Evolutionary conservation across 345 rosid genomes (phyloP).

Genomic region (Dipteronia sinensis): DNA sequence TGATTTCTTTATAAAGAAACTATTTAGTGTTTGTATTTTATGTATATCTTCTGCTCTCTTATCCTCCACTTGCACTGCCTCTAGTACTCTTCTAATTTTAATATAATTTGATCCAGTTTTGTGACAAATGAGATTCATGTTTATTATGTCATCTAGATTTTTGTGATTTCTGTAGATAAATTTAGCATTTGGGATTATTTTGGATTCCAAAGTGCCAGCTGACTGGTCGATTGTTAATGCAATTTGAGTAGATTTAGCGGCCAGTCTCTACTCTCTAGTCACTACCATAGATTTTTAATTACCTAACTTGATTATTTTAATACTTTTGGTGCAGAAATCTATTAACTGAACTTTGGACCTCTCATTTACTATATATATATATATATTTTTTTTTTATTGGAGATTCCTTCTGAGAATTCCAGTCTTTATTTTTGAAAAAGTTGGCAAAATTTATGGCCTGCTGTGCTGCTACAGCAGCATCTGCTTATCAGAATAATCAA

Average conservation of each 20-base stretch:
- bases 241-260: slow-evolving; percentile 11
- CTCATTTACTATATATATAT: neutral
- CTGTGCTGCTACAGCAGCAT: neutral
- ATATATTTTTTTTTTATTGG: neutral
- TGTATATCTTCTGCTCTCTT: neutral
- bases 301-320: neutral
- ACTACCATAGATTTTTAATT: neutral
- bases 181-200: neutral
- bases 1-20: neutral
- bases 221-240: slow-evolving; percentile 7
- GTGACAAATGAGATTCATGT: neutral
- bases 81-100: neutral
- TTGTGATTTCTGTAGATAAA: neutral
- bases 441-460: neutral
- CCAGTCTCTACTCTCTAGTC: neutral
- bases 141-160: neutral
- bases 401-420: slow-evolving; percentile 9
- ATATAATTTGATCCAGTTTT: neutral
- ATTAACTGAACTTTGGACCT: slow-evolving; percentile 12
- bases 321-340: neutral
- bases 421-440: neutral
- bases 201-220: neutral
- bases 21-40: neutral
- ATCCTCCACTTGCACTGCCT: neutral
- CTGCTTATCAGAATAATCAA: neutral